Conservation (phyloP, 1,139 yeast genomes). For the Hemisphaericaspora subhashii region DNA sequence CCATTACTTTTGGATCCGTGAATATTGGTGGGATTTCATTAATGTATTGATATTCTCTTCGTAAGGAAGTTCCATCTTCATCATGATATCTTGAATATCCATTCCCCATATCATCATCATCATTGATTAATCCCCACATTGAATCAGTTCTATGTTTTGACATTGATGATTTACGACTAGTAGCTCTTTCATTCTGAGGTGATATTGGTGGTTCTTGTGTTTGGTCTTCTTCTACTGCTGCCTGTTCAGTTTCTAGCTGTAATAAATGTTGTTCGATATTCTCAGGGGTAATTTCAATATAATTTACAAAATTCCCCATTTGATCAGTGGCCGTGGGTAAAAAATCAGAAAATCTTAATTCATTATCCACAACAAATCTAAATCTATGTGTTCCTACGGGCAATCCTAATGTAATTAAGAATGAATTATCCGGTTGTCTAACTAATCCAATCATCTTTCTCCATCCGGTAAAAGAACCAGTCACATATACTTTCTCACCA, state of each 20-base stretch:
- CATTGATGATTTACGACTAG: constrained; percentile 29
- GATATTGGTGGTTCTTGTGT: too few species aligned
- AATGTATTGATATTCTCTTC: constrained; percentile 46
- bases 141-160: constrained; percentile 45
- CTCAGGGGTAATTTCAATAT: constrained; percentile 49
- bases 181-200: background rate
- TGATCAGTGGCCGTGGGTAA: constrained; percentile 53
- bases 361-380: constrained; percentile 49
- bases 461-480: constrained; percentile 54
- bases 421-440: constrained; percentile 45
- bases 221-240: constrained; percentile 14
- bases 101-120: constrained; percentile 78
- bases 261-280: constrained; percentile 32
- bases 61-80: constrained; percentile 17
- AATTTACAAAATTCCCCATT: constrained; percentile 52
- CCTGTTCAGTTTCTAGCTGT: constrained; percentile 17
- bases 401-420: constrained; percentile 43
- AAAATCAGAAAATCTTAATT: constrained; percentile 46
- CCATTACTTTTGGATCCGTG: constrained; percentile 67
- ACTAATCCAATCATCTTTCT: constrained; percentile 52
- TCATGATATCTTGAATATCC: constrained; percentile 75
- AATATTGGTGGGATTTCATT: constrained; percentile 87
- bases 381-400: constrained; percentile 51
- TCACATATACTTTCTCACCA: constrained; percentile 73
- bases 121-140: constrained; percentile 57